These are phyloP conservation scores for Alnus rubra DNA, from an alignment of 306 rosid genomes.

Conservation along the genomic window DNA sequence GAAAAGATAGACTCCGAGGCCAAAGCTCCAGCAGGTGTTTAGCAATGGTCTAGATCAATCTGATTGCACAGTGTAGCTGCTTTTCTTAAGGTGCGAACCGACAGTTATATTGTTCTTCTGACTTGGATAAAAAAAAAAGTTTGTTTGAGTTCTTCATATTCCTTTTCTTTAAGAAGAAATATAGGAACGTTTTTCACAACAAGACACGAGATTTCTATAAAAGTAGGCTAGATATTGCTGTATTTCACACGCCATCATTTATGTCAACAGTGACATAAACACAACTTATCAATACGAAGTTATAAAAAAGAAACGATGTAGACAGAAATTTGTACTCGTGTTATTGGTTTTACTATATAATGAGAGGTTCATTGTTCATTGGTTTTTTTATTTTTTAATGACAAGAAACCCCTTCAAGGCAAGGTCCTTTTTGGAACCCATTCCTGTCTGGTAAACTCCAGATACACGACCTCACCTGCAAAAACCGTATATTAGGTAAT, in stretches of 20 bases:
- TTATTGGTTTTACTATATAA: not conserved
- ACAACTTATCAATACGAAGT: not conserved
- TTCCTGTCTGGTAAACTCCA: too few species aligned
- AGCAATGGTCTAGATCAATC: constrained; percentile 9
- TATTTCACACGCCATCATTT: not conserved
- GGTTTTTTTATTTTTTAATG: too few species aligned
- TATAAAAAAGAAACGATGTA: not conserved
- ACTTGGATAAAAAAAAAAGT: not conserved
- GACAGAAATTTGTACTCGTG: not conserved
- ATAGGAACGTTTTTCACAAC: not conserved
- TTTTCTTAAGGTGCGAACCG: constrained; percentile 4
- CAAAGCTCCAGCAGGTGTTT: constrained; percentile 69
- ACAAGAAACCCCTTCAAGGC: too few species aligned
- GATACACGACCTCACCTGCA: too few species aligned
- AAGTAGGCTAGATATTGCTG: not conserved
- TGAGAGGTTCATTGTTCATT: not conserved
- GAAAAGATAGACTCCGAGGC: constrained; percentile 55
- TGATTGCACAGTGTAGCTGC: constrained; percentile 9
- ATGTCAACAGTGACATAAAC: not conserved
- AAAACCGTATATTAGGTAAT: too few species aligned
- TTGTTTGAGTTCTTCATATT: not conserved
- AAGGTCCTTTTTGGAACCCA: too few species aligned
- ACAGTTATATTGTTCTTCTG: not conserved
- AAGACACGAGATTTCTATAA: not conserved
- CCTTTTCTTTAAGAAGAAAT: not conserved